Percentiles rank a stretch among this genome's conserved stretches.
phyloP scores from a whole-genome alignment of 306 rosid genomes.

The Dicorynia guianensis region DNA sequence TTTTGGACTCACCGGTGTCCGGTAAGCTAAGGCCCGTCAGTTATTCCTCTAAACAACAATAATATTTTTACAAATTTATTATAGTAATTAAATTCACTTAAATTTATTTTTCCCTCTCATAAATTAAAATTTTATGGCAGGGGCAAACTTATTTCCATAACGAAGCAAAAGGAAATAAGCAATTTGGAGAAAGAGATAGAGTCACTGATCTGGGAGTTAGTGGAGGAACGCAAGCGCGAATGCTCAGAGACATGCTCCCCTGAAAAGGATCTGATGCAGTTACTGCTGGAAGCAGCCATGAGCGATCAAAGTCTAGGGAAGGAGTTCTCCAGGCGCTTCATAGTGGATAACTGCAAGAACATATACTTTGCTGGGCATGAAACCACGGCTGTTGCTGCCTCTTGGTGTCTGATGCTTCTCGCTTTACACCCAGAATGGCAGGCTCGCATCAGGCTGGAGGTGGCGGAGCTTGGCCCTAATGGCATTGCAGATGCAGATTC shows the following conservation, averaged over 20 bases:
- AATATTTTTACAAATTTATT: too few relatives aligned
- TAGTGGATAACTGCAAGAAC: slow-evolving; percentile 91
- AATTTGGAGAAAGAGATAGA: slow-evolving; percentile 78
- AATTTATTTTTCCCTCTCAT: too few relatives aligned
- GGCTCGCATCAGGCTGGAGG: slow-evolving; percentile 63
- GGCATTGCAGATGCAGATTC: slow-evolving; percentile 59
- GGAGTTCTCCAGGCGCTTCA: slow-evolving; percentile 68
- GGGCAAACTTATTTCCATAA: slow-evolving; percentile 44
- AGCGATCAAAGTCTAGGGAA: slow-evolving; percentile 57
- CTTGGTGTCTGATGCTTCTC: slow-evolving; percentile 91
- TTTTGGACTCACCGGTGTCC: slow-evolving; percentile 54
- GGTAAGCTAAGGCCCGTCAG: slow-evolving; percentile 46
- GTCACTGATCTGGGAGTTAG: slow-evolving; percentile 77
- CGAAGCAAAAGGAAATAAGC: slow-evolving; percentile 53
- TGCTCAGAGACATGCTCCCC: slow-evolving; percentile 36
- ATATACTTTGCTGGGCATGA: slow-evolving; percentile 97
- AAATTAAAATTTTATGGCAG: slow-evolving; percentile 17
- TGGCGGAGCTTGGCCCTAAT: slow-evolving; percentile 64
- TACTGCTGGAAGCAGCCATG: slow-evolving; percentile 64
- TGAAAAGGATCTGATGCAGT: slow-evolving; percentile 81
- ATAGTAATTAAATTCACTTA: too few relatives aligned
- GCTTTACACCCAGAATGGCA: slow-evolving; percentile 90
- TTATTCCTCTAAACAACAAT: too few relatives aligned
- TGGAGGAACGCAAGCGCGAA: slow-evolving; percentile 64
- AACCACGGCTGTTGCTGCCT: slow-evolving; percentile 78